Base-by-base conservation (phyloP, 148 eudicot genomes). In the Rhododendron williamsianum region DNA sequence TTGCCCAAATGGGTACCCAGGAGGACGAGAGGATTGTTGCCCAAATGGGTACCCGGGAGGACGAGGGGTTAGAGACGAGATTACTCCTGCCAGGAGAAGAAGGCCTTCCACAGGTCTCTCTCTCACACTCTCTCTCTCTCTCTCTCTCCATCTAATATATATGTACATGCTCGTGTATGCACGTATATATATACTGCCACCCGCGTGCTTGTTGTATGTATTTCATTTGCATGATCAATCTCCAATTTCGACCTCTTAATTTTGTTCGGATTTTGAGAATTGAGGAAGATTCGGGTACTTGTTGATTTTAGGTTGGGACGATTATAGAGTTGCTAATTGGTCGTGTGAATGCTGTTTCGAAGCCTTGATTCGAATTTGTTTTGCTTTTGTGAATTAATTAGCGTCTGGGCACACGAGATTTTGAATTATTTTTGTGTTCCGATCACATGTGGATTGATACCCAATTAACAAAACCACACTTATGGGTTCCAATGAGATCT, bases 1-100 rank as follows among this genome's bases (percentile, higher is more conserved):
- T 79, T 49, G 60, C 36, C 18, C 4, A 71, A 30, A 79, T 79
- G 81, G 60, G 60, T 46, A 48, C 60, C 4, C 58, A 46, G 41
- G 81, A 79, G 58, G 81, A 79, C 27, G 81, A 48, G 38, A 43
- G 80, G 58, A 79, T 49, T 27, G 60, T 79, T 48, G 58, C 36
- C 33, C 4, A 71, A 33, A 79, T 79, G 81, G 60, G 60, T 46
- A 25, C 60, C 23, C 58, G 25, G 60, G 81, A 79, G 38, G 81
- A 79, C 30, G 81, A 48, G 41, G 49, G 81, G 13, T 79, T 78
- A 45, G 81, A 78, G 54, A 30, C 25, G 81, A 78, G 81, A 45
- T 11, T 78, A 33, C 81, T 78, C 36, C 51, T 48, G 60, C 65
- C 65, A 19, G 15, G 33, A 67, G 81, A 48, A 49, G 60, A 15